Percentiles rank a stretch among this genome's conserved stretches.
phyloP scores from a whole-genome alignment of 148 eudicot genomes.

The Oxyria digyna region DNA sequence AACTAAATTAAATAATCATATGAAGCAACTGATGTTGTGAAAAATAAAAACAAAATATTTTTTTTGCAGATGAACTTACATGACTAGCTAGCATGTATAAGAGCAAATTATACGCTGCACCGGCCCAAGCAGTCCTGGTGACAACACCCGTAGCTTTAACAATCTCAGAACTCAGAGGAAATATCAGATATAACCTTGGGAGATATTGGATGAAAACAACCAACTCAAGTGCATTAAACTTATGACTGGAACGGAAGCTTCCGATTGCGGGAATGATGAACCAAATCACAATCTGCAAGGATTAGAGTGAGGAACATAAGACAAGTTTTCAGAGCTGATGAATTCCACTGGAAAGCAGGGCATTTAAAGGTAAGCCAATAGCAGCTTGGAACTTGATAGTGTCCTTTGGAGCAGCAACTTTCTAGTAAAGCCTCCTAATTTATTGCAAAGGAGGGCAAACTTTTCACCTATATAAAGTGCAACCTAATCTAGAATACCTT shows the following conservation, averaged over 20 bases:
- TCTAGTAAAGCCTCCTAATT: background rate
- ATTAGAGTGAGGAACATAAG: background rate
- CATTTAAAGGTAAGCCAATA: background rate
- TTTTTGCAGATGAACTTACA: conserved; percentile 20
- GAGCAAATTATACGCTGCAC: conserved; percentile 58
- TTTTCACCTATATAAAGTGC: background rate
- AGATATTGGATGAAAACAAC: conserved; percentile 51
- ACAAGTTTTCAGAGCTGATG: background rate
- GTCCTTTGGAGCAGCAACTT: background rate
- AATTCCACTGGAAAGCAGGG: background rate
- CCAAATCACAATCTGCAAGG: conserved; percentile 60
- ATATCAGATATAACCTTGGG: conserved; percentile 47
- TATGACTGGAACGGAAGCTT: conserved; percentile 39
- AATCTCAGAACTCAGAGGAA: conserved; percentile 43
- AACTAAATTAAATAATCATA: background rate
- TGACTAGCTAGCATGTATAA: conserved; percentile 70
- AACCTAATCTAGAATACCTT: background rate
- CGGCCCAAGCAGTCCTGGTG: conserved; percentile 69
- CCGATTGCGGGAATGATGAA: conserved; percentile 50
- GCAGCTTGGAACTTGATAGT: background rate
- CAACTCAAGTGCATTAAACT: conserved; percentile 41
- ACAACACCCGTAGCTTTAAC: conserved; percentile 60
- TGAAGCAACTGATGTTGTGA: background rate
- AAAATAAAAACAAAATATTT: background rate
- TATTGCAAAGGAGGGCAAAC: background rate